These are phyloP conservation scores for Hygrocybe punicea DNA, from an alignment of 768 basidiomycete species.

Conservation along the genomic window DNA sequence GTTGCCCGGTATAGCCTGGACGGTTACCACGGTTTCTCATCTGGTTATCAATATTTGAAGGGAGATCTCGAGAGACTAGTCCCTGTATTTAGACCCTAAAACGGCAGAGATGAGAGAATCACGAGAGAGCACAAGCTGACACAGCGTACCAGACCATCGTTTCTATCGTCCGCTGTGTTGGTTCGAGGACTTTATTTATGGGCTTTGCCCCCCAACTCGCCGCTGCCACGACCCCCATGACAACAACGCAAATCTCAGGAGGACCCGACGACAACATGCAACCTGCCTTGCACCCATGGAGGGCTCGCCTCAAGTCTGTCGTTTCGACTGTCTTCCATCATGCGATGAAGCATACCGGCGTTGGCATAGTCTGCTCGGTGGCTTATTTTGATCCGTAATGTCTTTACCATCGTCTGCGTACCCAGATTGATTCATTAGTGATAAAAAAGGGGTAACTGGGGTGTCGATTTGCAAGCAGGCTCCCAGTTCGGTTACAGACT, in stretches of 20 bases:
- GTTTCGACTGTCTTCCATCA: conserved; percentile 44
- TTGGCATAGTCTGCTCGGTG: conserved; percentile 83
- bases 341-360: conserved; percentile 64
- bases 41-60: too few relatives aligned
- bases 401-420: not conserved
- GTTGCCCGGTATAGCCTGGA: too few relatives aligned
- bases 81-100: too few relatives aligned
- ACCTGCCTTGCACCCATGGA: not conserved
- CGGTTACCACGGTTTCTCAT: too few relatives aligned
- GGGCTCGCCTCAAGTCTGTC: conserved; percentile 17
- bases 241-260: not conserved
- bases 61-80: too few relatives aligned
- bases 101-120: too few relatives aligned
- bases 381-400: conserved; percentile 87
- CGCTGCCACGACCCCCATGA: not conserved
- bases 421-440: not conserved
- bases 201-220: not conserved
- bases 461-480: conserved; percentile 85
- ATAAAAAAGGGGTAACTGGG: conserved; percentile 72
- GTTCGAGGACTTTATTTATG: too few relatives aligned
- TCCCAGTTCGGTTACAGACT: conserved; percentile 81
- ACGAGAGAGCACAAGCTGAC: too few relatives aligned
- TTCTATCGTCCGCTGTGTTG: too few relatives aligned
- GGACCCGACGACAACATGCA: not conserved
- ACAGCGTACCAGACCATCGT: too few relatives aligned